These are phyloP conservation scores for Rubroboletus satanas DNA, from an alignment of 768 basidiomycete species.

Conservation along the genomic window DNA sequence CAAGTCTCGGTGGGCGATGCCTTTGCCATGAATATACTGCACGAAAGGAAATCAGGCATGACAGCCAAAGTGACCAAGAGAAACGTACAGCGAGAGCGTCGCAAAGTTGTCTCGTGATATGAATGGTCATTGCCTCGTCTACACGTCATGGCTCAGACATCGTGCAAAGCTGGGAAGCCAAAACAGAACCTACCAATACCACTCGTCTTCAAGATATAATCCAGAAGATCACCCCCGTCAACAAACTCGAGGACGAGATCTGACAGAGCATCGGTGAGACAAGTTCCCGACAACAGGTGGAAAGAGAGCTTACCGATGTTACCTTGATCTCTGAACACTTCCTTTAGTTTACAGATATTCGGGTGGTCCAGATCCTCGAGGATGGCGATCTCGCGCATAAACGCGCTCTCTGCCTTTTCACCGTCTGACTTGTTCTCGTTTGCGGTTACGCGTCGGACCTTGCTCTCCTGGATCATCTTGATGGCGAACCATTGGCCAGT, in stretches of 20 bases:
- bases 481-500: constrained; percentile 80
- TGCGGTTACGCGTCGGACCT: constrained; percentile 39
- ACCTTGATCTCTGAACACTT: constrained; percentile 67
- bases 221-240: constrained; percentile 85
- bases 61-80: not conserved
- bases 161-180: not conserved
- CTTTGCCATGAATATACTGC: constrained; percentile 65
- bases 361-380: constrained; percentile 72
- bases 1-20: constrained; percentile 89
- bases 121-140: constrained; percentile 57
- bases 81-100: constrained; percentile 63
- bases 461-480: constrained; percentile 71
- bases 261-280: constrained; percentile 35
- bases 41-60: constrained; percentile 2
- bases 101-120: constrained; percentile 82
- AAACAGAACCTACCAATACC: constrained; percentile 53
- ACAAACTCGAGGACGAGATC: constrained; percentile 83
- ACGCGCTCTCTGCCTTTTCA: constrained; percentile 34
- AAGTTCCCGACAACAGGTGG: not conserved
- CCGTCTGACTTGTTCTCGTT: constrained; percentile 29
- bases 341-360: constrained; percentile 77
- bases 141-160: not conserved
- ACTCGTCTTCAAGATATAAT: constrained; percentile 59
- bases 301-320: constrained; percentile 47
- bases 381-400: constrained; percentile 75